Conservation (phyloP, 2,329 filamentous ascomycete genomes). For the Dissoconium aciculare region DNA sequence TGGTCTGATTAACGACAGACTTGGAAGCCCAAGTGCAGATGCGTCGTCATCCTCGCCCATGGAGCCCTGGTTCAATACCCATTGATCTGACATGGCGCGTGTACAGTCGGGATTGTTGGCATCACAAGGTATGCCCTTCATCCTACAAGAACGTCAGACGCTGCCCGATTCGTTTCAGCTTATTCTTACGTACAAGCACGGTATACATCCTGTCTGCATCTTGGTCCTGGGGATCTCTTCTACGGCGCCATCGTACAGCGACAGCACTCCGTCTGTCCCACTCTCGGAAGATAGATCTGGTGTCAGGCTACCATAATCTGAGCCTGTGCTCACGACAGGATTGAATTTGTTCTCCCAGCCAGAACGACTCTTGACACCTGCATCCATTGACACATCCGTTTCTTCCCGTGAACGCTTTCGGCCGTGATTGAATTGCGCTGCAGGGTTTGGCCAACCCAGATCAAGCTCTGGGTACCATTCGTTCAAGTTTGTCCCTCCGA, state of each 20-base stretch:
- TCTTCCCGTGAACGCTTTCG: no score
- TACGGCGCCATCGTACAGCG: slow-evolving; percentile 8
- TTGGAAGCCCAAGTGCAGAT: no score
- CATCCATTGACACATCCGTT: no score
- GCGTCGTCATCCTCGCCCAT: slow-evolving; percentile 11
- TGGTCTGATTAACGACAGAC: slow-evolving; percentile 13
- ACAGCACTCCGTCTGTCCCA: neutral
- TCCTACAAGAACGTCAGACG: slow-evolving; percentile 10
- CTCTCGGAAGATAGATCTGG: slow-evolving; percentile 5
- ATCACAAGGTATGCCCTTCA: slow-evolving; percentile 19
- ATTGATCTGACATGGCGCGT: slow-evolving; percentile 18
- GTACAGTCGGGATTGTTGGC: slow-evolving; percentile 17
- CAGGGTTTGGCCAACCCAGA: no score
- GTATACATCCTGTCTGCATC: slow-evolving; percentile 22
- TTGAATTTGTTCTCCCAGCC: no score
- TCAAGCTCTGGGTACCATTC: no score
- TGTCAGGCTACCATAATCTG: no score
- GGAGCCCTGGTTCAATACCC: slow-evolving; percentile 16
- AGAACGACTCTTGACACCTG: no score
- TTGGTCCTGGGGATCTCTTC: slow-evolving; percentile 11
- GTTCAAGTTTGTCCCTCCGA: no score
- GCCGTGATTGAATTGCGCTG: no score
- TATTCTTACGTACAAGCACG: slow-evolving; percentile 18
- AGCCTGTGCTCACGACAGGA: no score
- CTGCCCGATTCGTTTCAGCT: neutral